A percentile compares a stretch with the other conserved stretches of the same genome.
These are phyloP conservation scores for Talaromyces adpressus DNA, from an alignment of 495 filamentous ascomycete species.

Conservation along the genomic window DNA sequence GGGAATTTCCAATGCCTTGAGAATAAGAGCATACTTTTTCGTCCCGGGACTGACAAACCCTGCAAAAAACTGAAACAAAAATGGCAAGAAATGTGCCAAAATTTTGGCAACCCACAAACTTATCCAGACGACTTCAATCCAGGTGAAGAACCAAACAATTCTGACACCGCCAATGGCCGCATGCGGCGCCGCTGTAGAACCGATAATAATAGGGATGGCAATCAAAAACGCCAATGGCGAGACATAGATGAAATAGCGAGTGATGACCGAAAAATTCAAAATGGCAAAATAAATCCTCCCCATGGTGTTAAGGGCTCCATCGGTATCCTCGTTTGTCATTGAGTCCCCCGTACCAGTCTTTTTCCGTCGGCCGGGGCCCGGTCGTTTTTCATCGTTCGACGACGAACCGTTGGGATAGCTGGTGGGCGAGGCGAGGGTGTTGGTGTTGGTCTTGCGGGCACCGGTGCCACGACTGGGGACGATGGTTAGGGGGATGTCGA, in stretches of 20 bases:
- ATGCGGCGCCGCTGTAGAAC: conserved; percentile 45
- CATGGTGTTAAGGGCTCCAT: conserved; percentile 67
- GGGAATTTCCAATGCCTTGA: conserved; percentile 74
- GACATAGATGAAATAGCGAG: conserved; percentile 85
- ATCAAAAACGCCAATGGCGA: conserved; percentile 68
- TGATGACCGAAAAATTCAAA: conserved; percentile 76
- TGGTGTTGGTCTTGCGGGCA: conserved; percentile 31
- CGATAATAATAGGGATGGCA: conserved; percentile 73
- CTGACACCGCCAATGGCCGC: conserved; percentile 57
- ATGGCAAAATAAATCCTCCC: conserved; percentile 84
- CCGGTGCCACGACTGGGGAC: conserved; percentile 33
- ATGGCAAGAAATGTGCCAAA: conserved; percentile 69
- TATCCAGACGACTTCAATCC: conserved; percentile 89
- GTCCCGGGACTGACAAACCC: conserved; percentile 89
- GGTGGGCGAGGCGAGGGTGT: conserved; percentile 13
- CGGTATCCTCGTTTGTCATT: conserved; percentile 36
- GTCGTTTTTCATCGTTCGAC: conserved; percentile 44
- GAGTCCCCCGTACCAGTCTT: conserved; percentile 42
- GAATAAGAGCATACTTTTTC: conserved; percentile 81
- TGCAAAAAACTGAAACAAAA: conserved; percentile 76
- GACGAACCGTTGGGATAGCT: conserved; percentile 14
- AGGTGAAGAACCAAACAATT: conserved; percentile 75
- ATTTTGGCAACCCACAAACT: conserved; percentile 84
- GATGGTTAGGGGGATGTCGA: conserved; percentile 50
- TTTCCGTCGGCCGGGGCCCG: conserved; percentile 39